Evolutionary conservation across 2,329 filamentous ascomycete species (phyloP).

Genomic region (Xylaria digitata): DNA sequence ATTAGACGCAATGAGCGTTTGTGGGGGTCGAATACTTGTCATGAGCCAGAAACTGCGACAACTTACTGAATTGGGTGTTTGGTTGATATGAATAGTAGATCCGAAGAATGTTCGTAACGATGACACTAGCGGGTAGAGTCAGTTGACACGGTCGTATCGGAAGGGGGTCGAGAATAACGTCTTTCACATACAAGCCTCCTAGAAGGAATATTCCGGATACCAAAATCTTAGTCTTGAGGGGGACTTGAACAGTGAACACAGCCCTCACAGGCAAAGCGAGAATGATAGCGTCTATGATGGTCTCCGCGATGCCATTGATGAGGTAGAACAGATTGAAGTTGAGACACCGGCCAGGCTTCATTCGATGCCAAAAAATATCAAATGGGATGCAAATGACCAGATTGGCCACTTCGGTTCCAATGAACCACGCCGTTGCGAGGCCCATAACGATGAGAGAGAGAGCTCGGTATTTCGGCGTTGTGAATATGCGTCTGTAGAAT

Average conservation of each 20-base stretch:
- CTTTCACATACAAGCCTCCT: slow-evolving; percentile 27
- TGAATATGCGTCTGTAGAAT: slow-evolving; percentile 16
- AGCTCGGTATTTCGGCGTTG: not conserved
- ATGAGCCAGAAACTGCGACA: too few species aligned
- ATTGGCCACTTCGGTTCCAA: slow-evolving; percentile 12
- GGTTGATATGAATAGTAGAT: not conserved
- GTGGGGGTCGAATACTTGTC: too few species aligned
- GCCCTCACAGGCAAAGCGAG: slow-evolving; percentile 24
- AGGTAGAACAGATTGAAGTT: slow-evolving; percentile 30
- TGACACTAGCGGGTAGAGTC: slow-evolving; percentile 3
- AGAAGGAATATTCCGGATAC: slow-evolving; percentile 31
- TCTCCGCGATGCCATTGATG: slow-evolving; percentile 20
- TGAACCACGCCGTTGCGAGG: slow-evolving; percentile 9
- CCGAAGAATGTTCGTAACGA: slow-evolving; percentile 27
- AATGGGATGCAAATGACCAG: slow-evolving; percentile 23
- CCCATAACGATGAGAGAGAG: slow-evolving; percentile 2
- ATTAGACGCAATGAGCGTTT: too few species aligned
- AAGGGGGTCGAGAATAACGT: too few species aligned
- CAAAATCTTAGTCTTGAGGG: slow-evolving; percentile 23
- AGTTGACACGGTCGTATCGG: too few species aligned
- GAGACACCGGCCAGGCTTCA: slow-evolving; percentile 18
- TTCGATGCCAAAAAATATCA: slow-evolving; percentile 18
- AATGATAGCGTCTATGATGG: slow-evolving; percentile 16
- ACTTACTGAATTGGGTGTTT: too few species aligned
- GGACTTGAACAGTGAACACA: slow-evolving; percentile 18